These are phyloP conservation scores for Eucalyptus paniculata DNA, from an alignment of 345 rosid species.

Conservation along the genomic window DNA sequence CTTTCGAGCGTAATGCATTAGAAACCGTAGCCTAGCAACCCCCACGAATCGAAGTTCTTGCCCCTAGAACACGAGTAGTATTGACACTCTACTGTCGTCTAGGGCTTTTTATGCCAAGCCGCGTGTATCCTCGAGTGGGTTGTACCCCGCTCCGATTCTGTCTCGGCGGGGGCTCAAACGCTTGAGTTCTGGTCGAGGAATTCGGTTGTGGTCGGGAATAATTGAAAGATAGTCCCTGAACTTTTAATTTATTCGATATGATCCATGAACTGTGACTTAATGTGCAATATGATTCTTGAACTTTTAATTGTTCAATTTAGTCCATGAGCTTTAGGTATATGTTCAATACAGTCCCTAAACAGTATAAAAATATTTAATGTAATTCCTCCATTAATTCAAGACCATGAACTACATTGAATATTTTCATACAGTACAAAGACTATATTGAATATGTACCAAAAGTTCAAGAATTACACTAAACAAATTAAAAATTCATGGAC, in stretches of 20 bases:
- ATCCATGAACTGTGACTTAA: accelerated
- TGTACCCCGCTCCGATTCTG: background rate
- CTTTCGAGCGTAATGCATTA: background rate
- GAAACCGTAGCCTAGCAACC: background rate
- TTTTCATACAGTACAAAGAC: too few relatives aligned
- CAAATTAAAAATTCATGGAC: too few relatives aligned
- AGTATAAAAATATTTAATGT: too few relatives aligned
- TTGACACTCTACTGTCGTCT: background rate
- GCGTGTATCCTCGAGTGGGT: background rate
- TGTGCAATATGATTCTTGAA: too few relatives aligned
- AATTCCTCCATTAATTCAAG: too few relatives aligned
- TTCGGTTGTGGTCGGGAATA: background rate
- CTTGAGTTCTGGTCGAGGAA: background rate
- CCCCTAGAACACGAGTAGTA: background rate
- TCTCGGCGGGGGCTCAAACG: background rate
- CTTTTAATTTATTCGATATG: too few relatives aligned
- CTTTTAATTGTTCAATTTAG: too few relatives aligned
- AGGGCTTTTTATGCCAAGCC: background rate
- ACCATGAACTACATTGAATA: too few relatives aligned
- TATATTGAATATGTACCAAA: too few relatives aligned
- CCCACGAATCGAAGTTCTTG: background rate
- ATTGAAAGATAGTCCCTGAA: background rate
- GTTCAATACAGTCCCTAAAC: too few relatives aligned
- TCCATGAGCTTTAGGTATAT: too few relatives aligned
- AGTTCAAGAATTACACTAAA: too few relatives aligned